phyloP scores from a whole-genome alignment of 306 rosid genomes.

The Inga leiocalycina region DNA sequence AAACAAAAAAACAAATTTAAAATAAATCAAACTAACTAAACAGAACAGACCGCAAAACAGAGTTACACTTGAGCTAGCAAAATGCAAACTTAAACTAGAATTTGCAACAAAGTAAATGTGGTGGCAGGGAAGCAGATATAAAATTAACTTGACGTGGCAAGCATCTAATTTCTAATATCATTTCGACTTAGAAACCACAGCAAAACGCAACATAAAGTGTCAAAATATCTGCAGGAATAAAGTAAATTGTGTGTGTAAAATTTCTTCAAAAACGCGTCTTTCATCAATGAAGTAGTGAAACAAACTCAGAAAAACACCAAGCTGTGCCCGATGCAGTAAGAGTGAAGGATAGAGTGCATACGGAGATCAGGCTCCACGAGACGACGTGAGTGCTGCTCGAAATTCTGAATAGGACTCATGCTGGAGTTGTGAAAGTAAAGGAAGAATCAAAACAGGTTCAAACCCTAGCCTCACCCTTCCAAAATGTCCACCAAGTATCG shows the following conservation, averaged over 20 bases:
- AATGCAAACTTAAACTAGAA: background rate
- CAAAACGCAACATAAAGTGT: background rate
- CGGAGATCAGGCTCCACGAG: slow-evolving; percentile 77
- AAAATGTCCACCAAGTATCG: background rate
- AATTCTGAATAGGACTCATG: slow-evolving; percentile 97
- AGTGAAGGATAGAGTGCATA: slow-evolving; percentile 41
- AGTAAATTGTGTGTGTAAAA: background rate
- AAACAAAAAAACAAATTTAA: slow-evolving; percentile 1
- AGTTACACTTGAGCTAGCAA: background rate
- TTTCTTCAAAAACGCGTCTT: background rate
- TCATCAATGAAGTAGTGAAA: slow-evolving; percentile 18
- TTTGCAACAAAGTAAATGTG: background rate
- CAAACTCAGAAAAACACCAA: background rate
- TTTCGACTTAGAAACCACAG: background rate
- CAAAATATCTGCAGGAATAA: background rate
- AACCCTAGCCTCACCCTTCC: slow-evolving; percentile 48
- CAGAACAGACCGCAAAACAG: background rate
- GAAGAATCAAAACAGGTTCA: slow-evolving; percentile 25
- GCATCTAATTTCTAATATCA: background rate
- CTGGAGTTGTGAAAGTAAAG: slow-evolving; percentile 12
- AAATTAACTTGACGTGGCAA: background rate
- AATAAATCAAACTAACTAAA: background rate
- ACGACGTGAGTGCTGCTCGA: slow-evolving; percentile 86
- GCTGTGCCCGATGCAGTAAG: background rate
- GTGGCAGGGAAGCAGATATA: background rate